Base-by-base conservation (phyloP, 768 basidiomycete genomes). In the Boletus eberwhitei region DNA sequence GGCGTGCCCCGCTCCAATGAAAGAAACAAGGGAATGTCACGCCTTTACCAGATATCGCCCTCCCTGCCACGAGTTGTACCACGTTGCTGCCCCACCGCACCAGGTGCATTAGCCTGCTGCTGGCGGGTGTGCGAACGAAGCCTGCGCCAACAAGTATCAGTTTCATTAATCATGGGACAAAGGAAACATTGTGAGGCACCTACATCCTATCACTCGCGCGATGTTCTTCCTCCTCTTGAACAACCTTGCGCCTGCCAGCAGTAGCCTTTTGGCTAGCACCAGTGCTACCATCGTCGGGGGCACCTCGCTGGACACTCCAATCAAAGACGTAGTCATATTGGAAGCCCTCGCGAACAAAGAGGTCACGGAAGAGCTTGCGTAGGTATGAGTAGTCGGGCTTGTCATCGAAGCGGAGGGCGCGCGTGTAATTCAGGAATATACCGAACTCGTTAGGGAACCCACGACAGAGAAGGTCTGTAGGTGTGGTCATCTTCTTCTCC, bases 401-500 rank as follows among this genome's bases (percentile, higher is more conserved):
- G 82, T 99, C 97, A 69, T 99, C 97, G 74, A 99, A 99, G 67
- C 96, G 93, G 55, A 99, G 88, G 40, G 96, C 95, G 53, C 97
- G 93, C 57, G 95, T 96, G 77, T 98, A 99, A 79, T 98, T 99
- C 67, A 99, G 78, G 83, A 98, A 98, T 64, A 98, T 97, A 39
- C 94, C 96, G 61, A 98, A 97, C 77, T 99, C 97, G 78, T 94
- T 95, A 58, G 97, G 96, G 84, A 97, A 98, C n/a, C 93, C 94
- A 62, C 96, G 94, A 79, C 96, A 98, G 29, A 99, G 85, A 54
- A 96, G 80, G 71, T 98, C 94, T 48, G 92, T 95, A 14, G 94
- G 92, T 0, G 94, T 97, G 36, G 97, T 98, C 94, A 99, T 98
- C 85, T 99, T 99, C 85, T 99, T 99, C 78, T 99, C 97, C 97